phyloP scores from a whole-genome alignment of 495 filamentous ascomycete species.

The Tuber brumale region DNA sequence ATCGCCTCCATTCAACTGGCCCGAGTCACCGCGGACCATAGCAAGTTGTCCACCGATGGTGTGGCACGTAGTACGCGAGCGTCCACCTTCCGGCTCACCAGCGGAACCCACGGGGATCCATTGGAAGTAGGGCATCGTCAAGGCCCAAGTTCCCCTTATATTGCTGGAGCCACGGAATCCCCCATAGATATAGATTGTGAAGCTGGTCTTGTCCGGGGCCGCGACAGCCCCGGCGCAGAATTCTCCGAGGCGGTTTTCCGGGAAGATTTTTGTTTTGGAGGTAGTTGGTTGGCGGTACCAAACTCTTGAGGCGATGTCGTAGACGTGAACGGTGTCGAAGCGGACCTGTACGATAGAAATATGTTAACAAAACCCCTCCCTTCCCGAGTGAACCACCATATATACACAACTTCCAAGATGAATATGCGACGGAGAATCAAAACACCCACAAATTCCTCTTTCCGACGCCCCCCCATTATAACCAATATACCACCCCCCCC shows the following conservation, averaged over 20 bases:
- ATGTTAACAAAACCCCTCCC: not conserved
- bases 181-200: not conserved
- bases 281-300: not conserved
- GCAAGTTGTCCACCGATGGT: not conserved
- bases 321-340: not conserved
- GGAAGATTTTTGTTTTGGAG: not conserved
- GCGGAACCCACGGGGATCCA: not conserved
- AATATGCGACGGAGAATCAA: not conserved
- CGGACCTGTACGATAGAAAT: not conserved
- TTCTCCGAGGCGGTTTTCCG: not conserved
- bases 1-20: not conserved
- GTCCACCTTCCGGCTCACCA: not conserved
- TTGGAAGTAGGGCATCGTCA: slow-evolving; percentile 4
- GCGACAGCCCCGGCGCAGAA: not conserved
- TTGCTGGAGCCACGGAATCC: not conserved
- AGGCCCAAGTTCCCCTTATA: not conserved
- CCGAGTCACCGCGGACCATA: not conserved
- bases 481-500: slow-evolving; percentile 44
- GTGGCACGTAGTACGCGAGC: not conserved
- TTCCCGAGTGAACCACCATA: not conserved
- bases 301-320: not conserved
- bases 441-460: not conserved
- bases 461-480: slow-evolving; percentile 42
- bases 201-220: slow-evolving; percentile 3
- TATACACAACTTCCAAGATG: not conserved